Conservation (phyloP, 2,329 filamentous ascomycete species). For the Fusarium chuoi region DNA sequence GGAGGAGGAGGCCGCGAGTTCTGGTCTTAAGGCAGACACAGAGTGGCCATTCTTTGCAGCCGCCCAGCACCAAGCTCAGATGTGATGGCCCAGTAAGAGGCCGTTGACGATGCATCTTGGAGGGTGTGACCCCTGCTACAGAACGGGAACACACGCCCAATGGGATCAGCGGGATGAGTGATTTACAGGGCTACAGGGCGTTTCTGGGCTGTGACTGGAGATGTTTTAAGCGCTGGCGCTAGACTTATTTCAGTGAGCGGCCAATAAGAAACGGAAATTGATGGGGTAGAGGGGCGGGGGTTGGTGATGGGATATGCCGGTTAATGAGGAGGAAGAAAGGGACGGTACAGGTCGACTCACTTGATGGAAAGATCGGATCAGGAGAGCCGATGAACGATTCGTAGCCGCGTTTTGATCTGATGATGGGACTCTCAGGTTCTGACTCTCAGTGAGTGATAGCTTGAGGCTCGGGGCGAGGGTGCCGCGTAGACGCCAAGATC, state of each 20-base stretch:
- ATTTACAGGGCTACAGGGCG: constrained; percentile 6
- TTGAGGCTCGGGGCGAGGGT: neutral
- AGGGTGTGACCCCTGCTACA: constrained; percentile 38
- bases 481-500: constrained; percentile 12
- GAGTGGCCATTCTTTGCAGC: constrained; percentile 33
- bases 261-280: constrained; percentile 22
- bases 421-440: constrained; percentile 13
- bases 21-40: constrained; percentile 37
- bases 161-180: constrained; percentile 16
- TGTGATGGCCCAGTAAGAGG: constrained; percentile 43
- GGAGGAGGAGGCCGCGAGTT: constrained; percentile 34
- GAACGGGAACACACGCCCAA: constrained; percentile 31
- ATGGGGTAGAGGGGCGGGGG: constrained; percentile 1
- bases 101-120: constrained; percentile 34
- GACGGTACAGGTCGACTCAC: constrained; percentile 20
- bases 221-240: constrained; percentile 43
- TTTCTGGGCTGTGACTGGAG: constrained; percentile 36
- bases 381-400: constrained; percentile 11
- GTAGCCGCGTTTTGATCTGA: constrained; percentile 12
- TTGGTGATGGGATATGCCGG: constrained; percentile 3
- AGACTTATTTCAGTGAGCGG: constrained; percentile 15
- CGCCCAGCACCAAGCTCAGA: constrained; percentile 30
- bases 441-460: neutral
- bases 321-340: neutral
- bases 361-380: constrained; percentile 32